Base-by-base conservation (phyloP, 2,329 filamentous ascomycete genomes). In the Calonectria henricotiae region DNA sequence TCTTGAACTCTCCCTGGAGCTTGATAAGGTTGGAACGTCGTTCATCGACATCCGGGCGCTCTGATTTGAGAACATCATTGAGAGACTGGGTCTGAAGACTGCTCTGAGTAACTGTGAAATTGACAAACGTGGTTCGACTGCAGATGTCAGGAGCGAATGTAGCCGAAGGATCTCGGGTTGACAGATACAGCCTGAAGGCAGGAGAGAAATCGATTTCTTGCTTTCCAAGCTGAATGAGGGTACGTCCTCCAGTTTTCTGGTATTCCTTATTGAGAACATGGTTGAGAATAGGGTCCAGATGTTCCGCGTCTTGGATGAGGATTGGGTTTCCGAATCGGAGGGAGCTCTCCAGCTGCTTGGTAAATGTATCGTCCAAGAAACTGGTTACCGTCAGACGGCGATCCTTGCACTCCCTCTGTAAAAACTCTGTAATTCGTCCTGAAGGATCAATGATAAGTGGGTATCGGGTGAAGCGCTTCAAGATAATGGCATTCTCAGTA, bases 201-300 rank as follows among this genome's bases (percentile, higher is more conserved):
- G 96, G 96, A 62, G 96, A 99, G 84, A 99, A 99, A 83, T 99
- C 96, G 75, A 99, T 99, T 84, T 99, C 95, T 83, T 99, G 97
- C 83, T 96, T 98, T 79, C 96, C 96, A 46, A 99, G 93, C 83
- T 99, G 96, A 73, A 99, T 99, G 64, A 99, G 91, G 54, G 98
- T 96, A 89, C 96, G 96, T 25, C 96, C 96, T 76, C 96, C 96
- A 32, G 97, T 99, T 86, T 95, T 97, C 83, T 99, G 97, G 83
- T 99, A 99, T 80, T 99, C 96, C 83, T 99, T 99, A 86, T 99
- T 99, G 83, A 99, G 90, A 67, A 99, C 96, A 78, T 99, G 96
- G 80, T 98, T 99, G 77, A 99, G 91, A 70, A 99, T 95, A 0
- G 97, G 97, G 79, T 99, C 96, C 68, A 99, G 86, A 81, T 99